phyloP scores from a whole-genome alignment of 2,329 filamentous ascomycete genomes.

The Leptographium wingfieldii region DNA sequence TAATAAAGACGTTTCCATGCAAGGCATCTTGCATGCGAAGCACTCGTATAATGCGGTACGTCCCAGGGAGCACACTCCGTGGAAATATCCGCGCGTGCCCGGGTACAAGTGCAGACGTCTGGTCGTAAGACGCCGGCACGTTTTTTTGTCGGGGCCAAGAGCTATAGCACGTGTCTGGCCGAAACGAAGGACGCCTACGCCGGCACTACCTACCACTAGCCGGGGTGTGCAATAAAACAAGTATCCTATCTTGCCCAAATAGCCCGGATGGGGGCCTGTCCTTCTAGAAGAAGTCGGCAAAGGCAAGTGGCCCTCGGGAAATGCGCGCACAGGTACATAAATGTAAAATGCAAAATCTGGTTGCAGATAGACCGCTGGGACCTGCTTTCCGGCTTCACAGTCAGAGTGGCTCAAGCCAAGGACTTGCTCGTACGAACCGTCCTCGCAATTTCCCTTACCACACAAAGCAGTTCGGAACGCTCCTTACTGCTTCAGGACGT shows the following conservation, averaged over 20 bases:
- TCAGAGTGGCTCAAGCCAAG: not conserved
- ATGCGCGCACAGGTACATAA: not conserved
- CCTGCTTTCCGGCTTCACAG: too few relatives aligned
- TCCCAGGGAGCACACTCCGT: not conserved
- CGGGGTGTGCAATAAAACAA: not conserved
- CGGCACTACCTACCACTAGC: not conserved
- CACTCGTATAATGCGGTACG: too few relatives aligned
- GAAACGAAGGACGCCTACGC: not conserved
- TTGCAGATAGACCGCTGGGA: too few relatives aligned
- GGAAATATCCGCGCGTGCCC: not conserved
- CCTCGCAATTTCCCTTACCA: not conserved
- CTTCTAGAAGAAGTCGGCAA: not conserved
- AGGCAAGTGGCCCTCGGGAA: not conserved
- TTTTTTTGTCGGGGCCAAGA: not conserved
- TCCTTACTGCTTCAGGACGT: not conserved
- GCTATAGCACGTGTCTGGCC: not conserved
- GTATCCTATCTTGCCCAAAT: not conserved
- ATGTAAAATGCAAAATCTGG: too few relatives aligned
- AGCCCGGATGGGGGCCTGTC: not conserved
- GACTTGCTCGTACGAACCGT: not conserved
- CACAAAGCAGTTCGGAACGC: not conserved
- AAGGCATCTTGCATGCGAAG: too few relatives aligned
- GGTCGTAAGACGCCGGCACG: not conserved
- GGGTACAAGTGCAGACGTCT: not conserved
- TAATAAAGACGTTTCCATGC: too few relatives aligned